Percentiles rank a stretch among this genome's conserved stretches.
Evolutionary conservation across 2,329 filamentous ascomycete genomes (phyloP).

Genomic region (Xylaria sp.): DNA sequence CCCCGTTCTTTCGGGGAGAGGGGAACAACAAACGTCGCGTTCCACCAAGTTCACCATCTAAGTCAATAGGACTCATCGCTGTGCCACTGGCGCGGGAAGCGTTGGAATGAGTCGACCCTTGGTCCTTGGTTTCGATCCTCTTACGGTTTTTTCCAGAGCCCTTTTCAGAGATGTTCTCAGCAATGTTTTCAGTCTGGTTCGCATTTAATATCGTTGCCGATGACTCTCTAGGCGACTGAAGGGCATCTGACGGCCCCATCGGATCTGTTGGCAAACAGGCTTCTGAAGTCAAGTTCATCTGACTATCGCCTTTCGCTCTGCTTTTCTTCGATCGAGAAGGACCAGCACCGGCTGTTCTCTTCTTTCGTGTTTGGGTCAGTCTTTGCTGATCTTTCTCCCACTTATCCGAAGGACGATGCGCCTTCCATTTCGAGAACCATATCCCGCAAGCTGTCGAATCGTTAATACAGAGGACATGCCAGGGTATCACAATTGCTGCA

Average conservation of each 20-base stretch:
- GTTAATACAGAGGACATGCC: slow-evolving; percentile 7
- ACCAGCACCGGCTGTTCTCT: slow-evolving; percentile 50
- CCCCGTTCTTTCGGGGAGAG: slow-evolving; percentile 71
- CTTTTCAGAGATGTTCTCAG: slow-evolving; percentile 44
- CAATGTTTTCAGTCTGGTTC: slow-evolving; percentile 43
- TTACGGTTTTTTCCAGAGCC: slow-evolving; percentile 29
- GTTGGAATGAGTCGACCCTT: slow-evolving; percentile 58
- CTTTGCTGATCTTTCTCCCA: slow-evolving; percentile 74
- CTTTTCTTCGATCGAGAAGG: slow-evolving; percentile 54
- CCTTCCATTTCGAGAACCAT: slow-evolving; percentile 89
- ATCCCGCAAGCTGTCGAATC: slow-evolving; percentile 76
- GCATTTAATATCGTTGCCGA: slow-evolving; percentile 18
- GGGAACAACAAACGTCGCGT: slow-evolving; percentile 78
- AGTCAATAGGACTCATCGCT: slow-evolving; percentile 60
- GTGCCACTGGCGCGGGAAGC: slow-evolving; percentile 62
- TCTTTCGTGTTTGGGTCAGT: slow-evolving; percentile 58
- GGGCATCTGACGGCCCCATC: slow-evolving; percentile 52
- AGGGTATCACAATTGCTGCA: slow-evolving; percentile 35
- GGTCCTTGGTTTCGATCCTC: slow-evolving; percentile 30
- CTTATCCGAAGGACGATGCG: slow-evolving; percentile 79
- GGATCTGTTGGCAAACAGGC: slow-evolving; percentile 61
- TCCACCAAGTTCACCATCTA: slow-evolving; percentile 58
- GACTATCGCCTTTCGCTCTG: slow-evolving; percentile 54
- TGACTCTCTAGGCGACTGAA: slow-evolving; percentile 37
- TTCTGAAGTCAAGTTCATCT: slow-evolving; percentile 57